Percentiles rank a stretch among this genome's conserved stretches.
Evolutionary conservation across 768 basidiomycete species (phyloP).

Genomic region (Suillus decipiens): DNA sequence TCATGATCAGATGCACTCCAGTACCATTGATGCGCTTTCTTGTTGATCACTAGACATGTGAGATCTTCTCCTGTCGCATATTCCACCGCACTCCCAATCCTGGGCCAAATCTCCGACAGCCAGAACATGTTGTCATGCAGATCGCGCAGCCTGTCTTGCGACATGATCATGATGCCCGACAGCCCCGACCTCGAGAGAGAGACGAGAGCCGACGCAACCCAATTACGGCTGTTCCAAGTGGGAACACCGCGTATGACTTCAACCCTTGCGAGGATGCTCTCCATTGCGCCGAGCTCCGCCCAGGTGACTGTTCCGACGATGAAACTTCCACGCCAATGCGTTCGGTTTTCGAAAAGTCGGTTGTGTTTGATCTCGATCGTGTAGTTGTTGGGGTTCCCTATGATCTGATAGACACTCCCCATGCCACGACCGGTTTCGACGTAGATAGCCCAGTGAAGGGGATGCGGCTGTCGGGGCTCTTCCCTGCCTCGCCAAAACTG

Average conservation of each 20-base stretch:
- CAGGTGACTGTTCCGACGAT: constrained; percentile 24
- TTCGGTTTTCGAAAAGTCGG: constrained; percentile 8
- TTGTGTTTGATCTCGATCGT: constrained; percentile 15
- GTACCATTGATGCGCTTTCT: background rate
- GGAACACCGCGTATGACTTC: background rate
- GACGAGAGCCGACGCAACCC: background rate
- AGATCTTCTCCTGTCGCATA: background rate
- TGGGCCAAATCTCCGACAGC: background rate
- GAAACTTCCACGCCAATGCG: constrained; percentile 26
- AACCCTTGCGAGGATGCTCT: background rate
- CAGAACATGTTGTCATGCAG: background rate
- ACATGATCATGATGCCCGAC: background rate
- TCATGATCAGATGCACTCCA: background rate
- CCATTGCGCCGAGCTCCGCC: background rate
- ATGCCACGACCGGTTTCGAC: constrained; percentile 20
- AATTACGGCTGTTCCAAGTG: background rate
- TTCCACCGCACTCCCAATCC: background rate
- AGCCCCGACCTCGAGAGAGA: background rate
- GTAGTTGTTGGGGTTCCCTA: constrained; percentile 26
- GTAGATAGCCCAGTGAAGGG: constrained; percentile 33
- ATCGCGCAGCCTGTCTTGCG: background rate
- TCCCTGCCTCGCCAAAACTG: constrained; percentile 28
- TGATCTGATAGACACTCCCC: constrained; percentile 30
- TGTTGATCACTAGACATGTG: background rate
- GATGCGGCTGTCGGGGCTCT: constrained; percentile 7